Conservation (phyloP, 2,329 filamentous ascomycete species). For the Nigrograna mackinnonii region DNA sequence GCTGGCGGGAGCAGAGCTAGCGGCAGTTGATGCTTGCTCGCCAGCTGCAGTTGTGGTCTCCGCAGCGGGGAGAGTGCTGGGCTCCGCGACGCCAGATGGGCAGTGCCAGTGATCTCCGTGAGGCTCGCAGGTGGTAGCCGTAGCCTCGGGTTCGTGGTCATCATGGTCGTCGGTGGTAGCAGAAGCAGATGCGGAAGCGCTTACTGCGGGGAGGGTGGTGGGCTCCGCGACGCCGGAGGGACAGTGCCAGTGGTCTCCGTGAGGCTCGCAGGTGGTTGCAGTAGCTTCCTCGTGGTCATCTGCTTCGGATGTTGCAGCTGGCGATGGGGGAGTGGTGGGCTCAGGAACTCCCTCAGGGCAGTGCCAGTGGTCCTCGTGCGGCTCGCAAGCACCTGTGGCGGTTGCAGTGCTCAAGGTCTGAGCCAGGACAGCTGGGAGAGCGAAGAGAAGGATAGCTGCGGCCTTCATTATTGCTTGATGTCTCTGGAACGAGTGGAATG, state of each 20-base stretch:
- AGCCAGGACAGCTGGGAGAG: not conserved
- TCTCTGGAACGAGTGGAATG: not conserved
- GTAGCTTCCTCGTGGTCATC: not conserved
- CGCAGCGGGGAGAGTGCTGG: not conserved
- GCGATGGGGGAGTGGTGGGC: not conserved
- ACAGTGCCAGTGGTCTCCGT: conserved; percentile 4
- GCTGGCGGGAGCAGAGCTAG: too few relatives aligned
- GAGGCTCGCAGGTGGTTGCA: not conserved
- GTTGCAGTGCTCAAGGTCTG: too few relatives aligned
- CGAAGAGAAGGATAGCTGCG: not conserved
- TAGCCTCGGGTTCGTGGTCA: conserved; percentile 20
- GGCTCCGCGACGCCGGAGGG: conserved; percentile 5
- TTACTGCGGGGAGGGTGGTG: not conserved
- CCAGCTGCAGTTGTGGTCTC: too few relatives aligned
- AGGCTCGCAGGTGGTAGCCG: conserved; percentile 25
- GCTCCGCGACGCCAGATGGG: not conserved
- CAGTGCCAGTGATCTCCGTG: conserved; percentile 19
- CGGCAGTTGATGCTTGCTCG: too few relatives aligned
- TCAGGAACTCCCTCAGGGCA: conserved; percentile 4
- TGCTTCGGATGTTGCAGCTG: not conserved
- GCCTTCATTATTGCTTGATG: not conserved
- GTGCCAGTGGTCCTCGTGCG: conserved; percentile 7
- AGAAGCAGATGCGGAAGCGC: not conserved
- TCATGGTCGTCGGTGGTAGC: conserved; percentile 2
- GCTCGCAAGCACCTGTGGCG: conserved; percentile 1